Conservation (phyloP, 805 yeast genomes). For the Kockiozyma suomiensis region DNA sequence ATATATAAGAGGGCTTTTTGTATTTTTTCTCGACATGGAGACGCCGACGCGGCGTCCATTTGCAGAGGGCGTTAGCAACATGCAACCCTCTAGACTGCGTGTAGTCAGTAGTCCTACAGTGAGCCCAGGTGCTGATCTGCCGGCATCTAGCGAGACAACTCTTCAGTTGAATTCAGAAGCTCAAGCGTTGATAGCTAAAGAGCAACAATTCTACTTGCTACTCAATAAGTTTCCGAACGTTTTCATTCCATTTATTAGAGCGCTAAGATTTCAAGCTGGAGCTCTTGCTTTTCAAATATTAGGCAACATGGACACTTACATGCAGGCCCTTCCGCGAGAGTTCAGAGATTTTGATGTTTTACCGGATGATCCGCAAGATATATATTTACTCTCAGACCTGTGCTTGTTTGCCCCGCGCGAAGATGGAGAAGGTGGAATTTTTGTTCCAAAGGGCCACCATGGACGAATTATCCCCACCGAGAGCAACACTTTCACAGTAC, state of each 20-base stretch:
- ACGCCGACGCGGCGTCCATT: conserved; percentile 15
- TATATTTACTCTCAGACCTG: conserved; percentile 52
- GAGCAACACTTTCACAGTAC: conserved; percentile 49
- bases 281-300: conserved; percentile 69
- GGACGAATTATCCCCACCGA: conserved; percentile 69
- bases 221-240: conserved; percentile 65
- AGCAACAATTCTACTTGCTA: conserved; percentile 14
- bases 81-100: neutral
- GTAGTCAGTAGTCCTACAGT: neutral
- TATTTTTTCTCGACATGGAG: neutral
- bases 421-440: conserved; percentile 48
- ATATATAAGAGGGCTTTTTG: neutral
- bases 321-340: conserved; percentile 50
- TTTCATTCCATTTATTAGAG: conserved; percentile 60
- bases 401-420: conserved; percentile 63
- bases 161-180: neutral
- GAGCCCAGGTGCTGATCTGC: neutral
- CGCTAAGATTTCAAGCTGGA: conserved; percentile 56
- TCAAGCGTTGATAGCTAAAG: neutral
- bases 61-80: neutral
- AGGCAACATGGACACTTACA: conserved; percentile 60
- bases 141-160: neutral
- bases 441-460: conserved; percentile 59
- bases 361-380: conserved; percentile 55
- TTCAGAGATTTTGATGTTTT: conserved; percentile 48